phyloP scores from a whole-genome alignment of 129 eudicot genomes.

The Rutidosis leptorrhynchoides region DNA sequence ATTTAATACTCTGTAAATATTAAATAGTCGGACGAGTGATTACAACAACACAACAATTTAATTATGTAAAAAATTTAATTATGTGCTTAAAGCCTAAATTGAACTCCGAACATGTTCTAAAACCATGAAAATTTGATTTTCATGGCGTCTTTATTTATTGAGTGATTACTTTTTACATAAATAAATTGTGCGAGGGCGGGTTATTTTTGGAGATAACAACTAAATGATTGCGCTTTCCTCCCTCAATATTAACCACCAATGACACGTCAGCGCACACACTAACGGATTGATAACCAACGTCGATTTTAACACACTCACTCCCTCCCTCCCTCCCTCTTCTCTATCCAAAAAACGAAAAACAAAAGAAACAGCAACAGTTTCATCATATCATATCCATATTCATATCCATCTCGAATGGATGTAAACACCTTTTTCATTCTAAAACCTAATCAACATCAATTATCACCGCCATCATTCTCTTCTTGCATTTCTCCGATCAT shows the following conservation, averaged over 20 bases:
- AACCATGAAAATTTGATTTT: no score
- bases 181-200: not conserved
- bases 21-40: no score
- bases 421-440: constrained; percentile 46
- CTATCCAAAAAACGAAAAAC: constrained; percentile 22
- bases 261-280: constrained; percentile 33
- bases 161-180: no score
- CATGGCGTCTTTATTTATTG: no score
- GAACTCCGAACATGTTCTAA: no score
- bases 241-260: constrained; percentile 27
- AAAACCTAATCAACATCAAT: constrained; percentile 40
- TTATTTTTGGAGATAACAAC: constrained; percentile 22
- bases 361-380: not conserved
- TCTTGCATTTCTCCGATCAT: constrained; percentile 40
- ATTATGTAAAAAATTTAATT: no score
- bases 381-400: constrained; percentile 3
- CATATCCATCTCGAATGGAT: constrained; percentile 41
- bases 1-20: no score
- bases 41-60: no score
- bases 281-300: constrained; percentile 32
- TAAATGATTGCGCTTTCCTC: constrained; percentile 28
- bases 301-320: constrained; percentile 8
- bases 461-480: constrained; percentile 34
- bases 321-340: constrained; percentile 25
- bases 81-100: no score